Conservation (phyloP, 1,284 basidiomycete genomes). For the Fistulinella staudtii region DNA sequence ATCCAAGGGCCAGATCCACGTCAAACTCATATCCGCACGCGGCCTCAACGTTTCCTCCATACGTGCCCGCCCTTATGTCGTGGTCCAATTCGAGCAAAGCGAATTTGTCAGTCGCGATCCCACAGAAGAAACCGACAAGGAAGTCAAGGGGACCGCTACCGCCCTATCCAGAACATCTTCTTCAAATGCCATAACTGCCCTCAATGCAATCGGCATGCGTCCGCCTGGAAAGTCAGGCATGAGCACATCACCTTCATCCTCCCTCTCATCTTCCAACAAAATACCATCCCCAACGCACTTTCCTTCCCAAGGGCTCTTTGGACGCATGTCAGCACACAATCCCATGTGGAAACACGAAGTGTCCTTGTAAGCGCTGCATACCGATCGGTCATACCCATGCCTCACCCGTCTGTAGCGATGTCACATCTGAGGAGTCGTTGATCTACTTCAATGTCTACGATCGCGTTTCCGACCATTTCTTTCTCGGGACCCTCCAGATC, state of each 20-base stretch:
- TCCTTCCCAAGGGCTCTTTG: constrained; percentile 53
- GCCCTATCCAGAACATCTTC: constrained; percentile 57
- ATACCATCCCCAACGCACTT: constrained; percentile 26
- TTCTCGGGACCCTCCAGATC: constrained; percentile 90
- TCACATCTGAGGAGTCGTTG: constrained; percentile 86
- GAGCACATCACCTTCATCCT: constrained; percentile 39
- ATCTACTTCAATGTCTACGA: constrained; percentile 94
- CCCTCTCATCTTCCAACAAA: constrained; percentile 38
- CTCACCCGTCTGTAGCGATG: constrained; percentile 62
- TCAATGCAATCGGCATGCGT: constrained; percentile 61
- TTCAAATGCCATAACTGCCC: constrained; percentile 58
- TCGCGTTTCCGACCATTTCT: constrained; percentile 81
- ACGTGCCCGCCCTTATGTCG: constrained; percentile 84
- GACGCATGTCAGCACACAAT: constrained; percentile 71
- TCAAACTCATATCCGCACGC: constrained; percentile 93
- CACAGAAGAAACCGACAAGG: constrained; percentile 80
- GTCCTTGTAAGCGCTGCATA: constrained; percentile 71
- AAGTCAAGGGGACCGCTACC: constrained; percentile 77
- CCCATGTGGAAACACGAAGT: constrained; percentile 99
- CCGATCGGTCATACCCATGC: constrained; percentile 10
- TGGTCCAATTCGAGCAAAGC: constrained; percentile 98
- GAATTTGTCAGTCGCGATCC: constrained; percentile 96
- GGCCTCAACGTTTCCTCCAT: constrained; percentile 73
- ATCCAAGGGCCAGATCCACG: constrained; percentile 82
- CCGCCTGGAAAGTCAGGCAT: constrained; percentile 36